Base-by-base conservation (phyloP, 257 asterid species). In the Rhazya stricta region DNA sequence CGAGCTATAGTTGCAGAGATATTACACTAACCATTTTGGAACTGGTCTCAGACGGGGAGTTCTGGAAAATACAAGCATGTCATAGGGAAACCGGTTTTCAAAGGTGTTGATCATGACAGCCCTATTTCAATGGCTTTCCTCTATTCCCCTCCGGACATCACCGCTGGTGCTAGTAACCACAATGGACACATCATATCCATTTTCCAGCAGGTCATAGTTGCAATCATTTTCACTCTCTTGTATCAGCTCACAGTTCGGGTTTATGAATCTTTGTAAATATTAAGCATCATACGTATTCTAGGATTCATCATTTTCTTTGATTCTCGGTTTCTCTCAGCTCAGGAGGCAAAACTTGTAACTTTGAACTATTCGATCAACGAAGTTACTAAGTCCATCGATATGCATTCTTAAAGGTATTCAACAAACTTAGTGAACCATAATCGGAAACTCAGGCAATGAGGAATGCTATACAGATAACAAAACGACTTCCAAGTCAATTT, bases 41-140 rank as follows among this genome's bases (percentile, higher is more conserved):
- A 23, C 32, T 60, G 5, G 50, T 39, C 15, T 78, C 87, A 91
- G 98, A 88, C 53, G 25, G 79, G 93, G 89, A 85, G 89, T 39
- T 75, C 73, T 58, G 94, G 97, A 61, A 77, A 70, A 42, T 89
- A 82, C 79, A 91, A 88, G 75, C 90, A 91, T 76, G 98, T 91
- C 30, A 83, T 89, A 42, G 98, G 98, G 62, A 88, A 88, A 75
- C 86, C 97, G 67, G 77, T 93, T 23, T 93, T 86, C 54, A 81
- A 82, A 79, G 90, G 82, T 30, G 78, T 69, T 77, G 85, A 76
- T 67, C 80, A 77, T n/a, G n/a, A n/a, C 75, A 83, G 78, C 1
- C 79, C 78, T 73, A 81, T 89, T 62, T 93, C 97, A 32, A 83
- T 93, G 91, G 87, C 89, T 42, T 89, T 91, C 61, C 79, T 88